These are phyloP conservation scores for Hymenoscyphus infarciens DNA, from an alignment of 2,329 filamentous ascomycete genomes.

Conservation along the genomic window DNA sequence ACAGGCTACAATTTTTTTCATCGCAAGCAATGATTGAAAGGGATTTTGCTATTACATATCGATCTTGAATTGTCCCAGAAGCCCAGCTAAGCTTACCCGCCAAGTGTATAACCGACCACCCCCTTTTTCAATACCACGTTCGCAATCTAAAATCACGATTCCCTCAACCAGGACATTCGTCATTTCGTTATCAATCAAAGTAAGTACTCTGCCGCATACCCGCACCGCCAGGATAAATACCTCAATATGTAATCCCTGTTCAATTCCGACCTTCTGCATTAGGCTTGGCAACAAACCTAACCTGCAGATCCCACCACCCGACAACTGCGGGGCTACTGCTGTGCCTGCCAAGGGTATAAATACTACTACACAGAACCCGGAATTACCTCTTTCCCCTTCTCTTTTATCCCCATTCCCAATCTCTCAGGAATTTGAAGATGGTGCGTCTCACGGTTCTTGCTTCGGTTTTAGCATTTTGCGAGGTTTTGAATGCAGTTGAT, in stretches of 20 bases:
- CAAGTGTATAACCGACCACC: neutral
- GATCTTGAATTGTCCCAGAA: neutral
- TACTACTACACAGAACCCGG: neutral
- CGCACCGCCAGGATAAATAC: neutral
- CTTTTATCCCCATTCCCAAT: neutral
- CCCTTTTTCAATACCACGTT: neutral
- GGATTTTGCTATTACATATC: no score
- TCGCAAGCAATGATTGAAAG: neutral
- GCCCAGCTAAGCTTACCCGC: neutral
- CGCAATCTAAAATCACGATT: neutral
- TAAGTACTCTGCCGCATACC: neutral
- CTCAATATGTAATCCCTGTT: constrained; percentile 1
- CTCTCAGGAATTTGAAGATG: neutral
- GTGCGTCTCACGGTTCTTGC: neutral
- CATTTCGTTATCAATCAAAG: neutral
- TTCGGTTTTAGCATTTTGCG: neutral
- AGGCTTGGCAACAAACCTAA: constrained; percentile 9
- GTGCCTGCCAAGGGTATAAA: constrained; percentile 6
- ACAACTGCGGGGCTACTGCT: constrained; percentile 1
- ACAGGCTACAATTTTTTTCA: neutral
- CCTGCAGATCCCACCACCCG: constrained; percentile 1
- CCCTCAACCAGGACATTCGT: neutral
- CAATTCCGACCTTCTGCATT: constrained; percentile 10
- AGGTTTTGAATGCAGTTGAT: constrained; percentile 10
- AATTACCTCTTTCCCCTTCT: neutral